Conservation (phyloP, 2,329 filamentous ascomycete species). For the Trichoderma guizhouense region DNA sequence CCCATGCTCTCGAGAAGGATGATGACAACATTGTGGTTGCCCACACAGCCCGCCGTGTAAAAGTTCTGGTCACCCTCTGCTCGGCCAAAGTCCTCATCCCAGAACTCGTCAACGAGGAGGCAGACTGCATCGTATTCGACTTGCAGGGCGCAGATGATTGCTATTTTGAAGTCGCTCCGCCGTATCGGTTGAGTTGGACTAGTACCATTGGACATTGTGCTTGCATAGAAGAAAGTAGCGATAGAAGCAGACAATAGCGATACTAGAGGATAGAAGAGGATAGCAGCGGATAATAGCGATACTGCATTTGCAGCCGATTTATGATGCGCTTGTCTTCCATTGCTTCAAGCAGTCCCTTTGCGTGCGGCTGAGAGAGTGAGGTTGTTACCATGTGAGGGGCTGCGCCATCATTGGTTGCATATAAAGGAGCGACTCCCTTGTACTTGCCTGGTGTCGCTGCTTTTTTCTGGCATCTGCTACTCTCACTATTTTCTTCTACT, state of each 20-base stretch:
- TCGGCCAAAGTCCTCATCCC: constrained; percentile 8
- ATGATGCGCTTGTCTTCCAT: background rate
- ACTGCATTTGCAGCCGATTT: background rate
- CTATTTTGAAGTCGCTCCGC: constrained; percentile 13
- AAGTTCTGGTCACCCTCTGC: constrained; percentile 18
- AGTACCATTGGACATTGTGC: background rate
- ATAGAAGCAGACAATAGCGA: background rate
- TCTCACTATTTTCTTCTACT: no score
- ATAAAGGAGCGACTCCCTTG: background rate
- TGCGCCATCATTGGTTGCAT: background rate
- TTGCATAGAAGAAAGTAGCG: background rate
- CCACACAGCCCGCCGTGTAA: constrained; percentile 25
- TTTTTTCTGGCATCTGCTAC: no score
- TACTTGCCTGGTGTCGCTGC: background rate
- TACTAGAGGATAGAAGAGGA: background rate
- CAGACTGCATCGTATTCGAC: constrained; percentile 17
- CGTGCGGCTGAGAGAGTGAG: background rate
- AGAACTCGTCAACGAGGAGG: constrained; percentile 17
- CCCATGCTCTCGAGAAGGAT: constrained; percentile 27
- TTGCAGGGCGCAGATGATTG: constrained; percentile 16
- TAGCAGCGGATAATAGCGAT: background rate
- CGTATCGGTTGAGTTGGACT: background rate
- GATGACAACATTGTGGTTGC: constrained; percentile 27
- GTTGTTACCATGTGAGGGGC: background rate
- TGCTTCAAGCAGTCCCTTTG: background rate